These are phyloP conservation scores for Harringtonia aguacate DNA, from an alignment of 2,329 filamentous ascomycete species.

Conservation along the genomic window DNA sequence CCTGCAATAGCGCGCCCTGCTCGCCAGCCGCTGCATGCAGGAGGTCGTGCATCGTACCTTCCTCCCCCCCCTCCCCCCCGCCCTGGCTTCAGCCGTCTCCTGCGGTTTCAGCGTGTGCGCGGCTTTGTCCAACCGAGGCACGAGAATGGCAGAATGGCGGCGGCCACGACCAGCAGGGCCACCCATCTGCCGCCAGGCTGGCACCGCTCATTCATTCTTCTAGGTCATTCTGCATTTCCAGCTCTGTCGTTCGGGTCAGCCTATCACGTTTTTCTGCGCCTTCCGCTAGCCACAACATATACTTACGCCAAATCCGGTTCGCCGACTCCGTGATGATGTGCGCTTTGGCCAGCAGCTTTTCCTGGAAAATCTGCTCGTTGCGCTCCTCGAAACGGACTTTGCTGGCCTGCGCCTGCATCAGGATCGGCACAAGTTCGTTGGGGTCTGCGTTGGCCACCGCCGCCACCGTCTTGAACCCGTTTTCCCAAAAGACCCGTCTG, in stretches of 20 bases:
- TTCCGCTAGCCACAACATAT: not conserved
- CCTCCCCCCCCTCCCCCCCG: too few relatives aligned
- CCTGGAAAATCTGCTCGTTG: constrained; percentile 48
- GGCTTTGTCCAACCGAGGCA: too few relatives aligned
- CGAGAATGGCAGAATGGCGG: too few relatives aligned
- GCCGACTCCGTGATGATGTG: constrained; percentile 58
- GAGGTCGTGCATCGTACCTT: too few relatives aligned
- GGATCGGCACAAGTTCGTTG: constrained; percentile 56
- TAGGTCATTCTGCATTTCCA: constrained; percentile 14
- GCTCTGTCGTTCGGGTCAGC: constrained; percentile 7
- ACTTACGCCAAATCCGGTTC: constrained; percentile 56
- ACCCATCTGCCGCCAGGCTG: too few relatives aligned
- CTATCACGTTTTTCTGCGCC: too few relatives aligned
- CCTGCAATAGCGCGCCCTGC: too few relatives aligned
- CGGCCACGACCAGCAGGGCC: too few relatives aligned
- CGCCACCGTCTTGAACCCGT: constrained; percentile 59
- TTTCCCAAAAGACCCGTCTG: constrained; percentile 59
- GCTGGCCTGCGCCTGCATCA: constrained; percentile 61
- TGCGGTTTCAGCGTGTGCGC: too few relatives aligned
- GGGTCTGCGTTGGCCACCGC: constrained; percentile 59
- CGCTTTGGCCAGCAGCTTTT: constrained; percentile 49
- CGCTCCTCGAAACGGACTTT: constrained; percentile 46
- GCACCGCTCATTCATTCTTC: constrained; percentile 7
- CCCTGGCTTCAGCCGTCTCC: too few relatives aligned
- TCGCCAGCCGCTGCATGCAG: too few relatives aligned